phyloP scores from a whole-genome alignment of 2,329 filamentous ascomycete genomes.

The Penicillium sp. region DNA sequence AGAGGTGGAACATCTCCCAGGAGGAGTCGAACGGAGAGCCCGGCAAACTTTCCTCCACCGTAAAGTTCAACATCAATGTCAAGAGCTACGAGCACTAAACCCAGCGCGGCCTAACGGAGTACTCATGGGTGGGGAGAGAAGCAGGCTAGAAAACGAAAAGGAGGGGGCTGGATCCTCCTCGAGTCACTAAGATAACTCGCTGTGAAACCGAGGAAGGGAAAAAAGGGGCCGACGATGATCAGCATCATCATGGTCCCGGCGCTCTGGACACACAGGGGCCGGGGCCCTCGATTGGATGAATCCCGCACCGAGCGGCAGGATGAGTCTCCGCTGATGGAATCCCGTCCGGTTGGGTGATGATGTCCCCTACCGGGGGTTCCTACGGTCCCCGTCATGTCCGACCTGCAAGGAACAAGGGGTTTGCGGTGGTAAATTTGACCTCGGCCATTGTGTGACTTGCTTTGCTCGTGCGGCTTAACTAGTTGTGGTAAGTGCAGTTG shows the following conservation, averaged over 20 bases:
- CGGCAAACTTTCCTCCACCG: constrained; percentile 2
- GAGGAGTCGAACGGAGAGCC: constrained; percentile 5
- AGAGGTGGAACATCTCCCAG: constrained; percentile 15
- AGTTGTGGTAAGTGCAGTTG: background rate
- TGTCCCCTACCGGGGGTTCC: constrained; percentile 11
- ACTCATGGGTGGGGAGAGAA: background rate
- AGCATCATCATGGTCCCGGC: constrained; percentile 15
- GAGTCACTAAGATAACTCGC: background rate
- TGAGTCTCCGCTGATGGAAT: constrained; percentile 15
- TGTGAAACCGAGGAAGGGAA: constrained; percentile 1
- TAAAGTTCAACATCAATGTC: constrained; percentile 14
- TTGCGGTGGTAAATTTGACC: constrained; percentile 11
- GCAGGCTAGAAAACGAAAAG: background rate
- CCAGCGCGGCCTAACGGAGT: background rate
- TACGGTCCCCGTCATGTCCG: constrained; percentile 10
- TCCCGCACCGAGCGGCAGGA: constrained; percentile 19
- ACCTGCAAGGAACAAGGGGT: constrained; percentile 20
- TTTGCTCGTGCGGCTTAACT: background rate
- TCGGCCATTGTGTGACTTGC: background rate
- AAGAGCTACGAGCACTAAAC: constrained; percentile 7
- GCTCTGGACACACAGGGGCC: constrained; percentile 10
- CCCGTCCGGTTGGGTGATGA: constrained; percentile 18
- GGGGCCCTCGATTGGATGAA: constrained; percentile 10
- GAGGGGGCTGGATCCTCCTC: background rate
- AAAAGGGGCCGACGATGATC: constrained; percentile 14